phyloP scores from a whole-genome alignment of 2,329 filamentous ascomycete genomes.

The Colletotrichum musae region DNA sequence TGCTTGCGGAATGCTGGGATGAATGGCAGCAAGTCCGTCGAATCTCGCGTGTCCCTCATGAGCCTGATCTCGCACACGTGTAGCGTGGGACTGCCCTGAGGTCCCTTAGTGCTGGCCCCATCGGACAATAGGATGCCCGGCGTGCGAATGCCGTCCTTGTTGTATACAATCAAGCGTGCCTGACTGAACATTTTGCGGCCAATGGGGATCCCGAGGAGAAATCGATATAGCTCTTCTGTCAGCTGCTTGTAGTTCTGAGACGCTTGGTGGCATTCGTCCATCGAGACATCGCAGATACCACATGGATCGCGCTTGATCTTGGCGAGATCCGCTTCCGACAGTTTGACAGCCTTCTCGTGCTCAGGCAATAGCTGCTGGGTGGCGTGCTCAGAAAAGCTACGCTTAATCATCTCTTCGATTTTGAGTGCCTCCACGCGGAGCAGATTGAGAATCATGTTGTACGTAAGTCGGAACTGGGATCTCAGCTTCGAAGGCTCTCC shows the following conservation, averaged over 20 bases:
- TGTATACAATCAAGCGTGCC: slow-evolving; percentile 86
- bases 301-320: slow-evolving; percentile 92
- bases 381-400: slow-evolving; percentile 98
- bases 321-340: slow-evolving; percentile 91
- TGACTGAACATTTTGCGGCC: slow-evolving; percentile 84
- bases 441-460: slow-evolving; percentile 99
- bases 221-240: slow-evolving; percentile 85
- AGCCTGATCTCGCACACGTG: slow-evolving; percentile 85
- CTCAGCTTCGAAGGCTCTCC: slow-evolving; percentile 95
- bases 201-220: slow-evolving; percentile 83
- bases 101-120: slow-evolving; percentile 74
- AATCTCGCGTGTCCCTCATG: slow-evolving; percentile 77
- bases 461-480: slow-evolving; percentile 96
- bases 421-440: slow-evolving; percentile 95
- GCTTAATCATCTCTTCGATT: slow-evolving; percentile 99
- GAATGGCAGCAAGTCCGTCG: slow-evolving; percentile 90
- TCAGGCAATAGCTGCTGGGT: slow-evolving; percentile 95
- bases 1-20: slow-evolving; percentile 77
- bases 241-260: slow-evolving; percentile 84
- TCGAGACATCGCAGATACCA: slow-evolving; percentile 82
- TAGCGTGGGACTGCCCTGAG: slow-evolving; percentile 74
- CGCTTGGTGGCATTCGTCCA: slow-evolving; percentile 86
- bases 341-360: slow-evolving; percentile 93
- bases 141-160: slow-evolving; percentile 85
- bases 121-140: slow-evolving; percentile 86